Conservation (phyloP, 2,329 filamentous ascomycete genomes). For the Cladosporium cucumerinum region DNA sequence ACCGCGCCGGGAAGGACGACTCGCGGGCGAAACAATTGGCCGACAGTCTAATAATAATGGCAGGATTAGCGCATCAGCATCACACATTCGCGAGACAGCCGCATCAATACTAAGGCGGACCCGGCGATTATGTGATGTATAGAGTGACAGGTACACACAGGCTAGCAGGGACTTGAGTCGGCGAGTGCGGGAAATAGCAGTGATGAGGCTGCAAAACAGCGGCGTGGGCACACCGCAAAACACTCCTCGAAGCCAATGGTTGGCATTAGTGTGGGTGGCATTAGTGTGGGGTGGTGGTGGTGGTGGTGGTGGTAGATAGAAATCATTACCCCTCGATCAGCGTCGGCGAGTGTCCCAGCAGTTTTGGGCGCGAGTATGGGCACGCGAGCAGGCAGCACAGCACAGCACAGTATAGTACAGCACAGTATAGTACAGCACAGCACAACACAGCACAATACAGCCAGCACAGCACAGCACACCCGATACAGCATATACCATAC, state of each 20-base stretch:
- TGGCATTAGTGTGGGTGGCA: background rate
- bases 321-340: background rate
- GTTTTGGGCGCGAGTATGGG: background rate
- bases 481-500: background rate
- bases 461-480: background rate
- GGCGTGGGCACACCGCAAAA: background rate
- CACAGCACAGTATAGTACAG: too few relatives aligned
- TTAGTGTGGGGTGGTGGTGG: conserved; percentile 1
- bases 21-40: conserved; percentile 6
- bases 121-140: background rate
- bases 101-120: background rate
- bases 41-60: conserved; percentile 10
- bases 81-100: background rate
- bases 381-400: background rate
- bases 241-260: background rate
- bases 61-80: background rate
- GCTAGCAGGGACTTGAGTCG: background rate
- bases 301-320: too few relatives aligned
- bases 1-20: conserved; percentile 5
- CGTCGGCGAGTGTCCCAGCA: background rate
- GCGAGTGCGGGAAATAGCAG: background rate
- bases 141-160: background rate
- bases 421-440: too few relatives aligned
- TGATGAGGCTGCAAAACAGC: background rate
- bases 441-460: too few relatives aligned